Conservation (phyloP, 2,329 filamentous ascomycete genomes). For the Beauveria rudraprayagi region DNA sequence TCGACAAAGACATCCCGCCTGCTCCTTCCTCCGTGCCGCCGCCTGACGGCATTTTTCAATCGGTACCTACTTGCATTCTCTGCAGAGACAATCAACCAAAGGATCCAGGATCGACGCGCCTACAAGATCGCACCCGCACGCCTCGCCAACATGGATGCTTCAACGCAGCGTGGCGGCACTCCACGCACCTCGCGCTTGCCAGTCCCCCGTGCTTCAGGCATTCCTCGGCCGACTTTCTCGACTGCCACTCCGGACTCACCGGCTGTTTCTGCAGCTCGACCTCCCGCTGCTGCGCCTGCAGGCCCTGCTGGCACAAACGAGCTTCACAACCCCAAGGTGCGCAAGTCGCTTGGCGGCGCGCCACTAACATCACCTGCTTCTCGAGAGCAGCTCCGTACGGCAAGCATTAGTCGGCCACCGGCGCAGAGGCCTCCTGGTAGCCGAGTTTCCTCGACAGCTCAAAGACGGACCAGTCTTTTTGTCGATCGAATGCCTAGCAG, state of each 20-base stretch:
- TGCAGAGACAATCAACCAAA: no score
- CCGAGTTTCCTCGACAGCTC: slow-evolving; percentile 3
- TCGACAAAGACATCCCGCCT: not conserved
- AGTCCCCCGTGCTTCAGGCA: slow-evolving; percentile 25
- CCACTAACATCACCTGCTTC: slow-evolving; percentile 20
- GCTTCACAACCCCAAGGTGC: slow-evolving; percentile 33
- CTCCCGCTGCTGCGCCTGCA: slow-evolving; percentile 16
- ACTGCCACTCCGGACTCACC: slow-evolving; percentile 16
- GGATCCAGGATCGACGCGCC: not conserved
- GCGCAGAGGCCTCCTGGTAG: slow-evolving; percentile 13
- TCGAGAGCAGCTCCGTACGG: slow-evolving; percentile 27
- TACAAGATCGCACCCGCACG: not conserved
- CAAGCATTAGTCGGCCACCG: slow-evolving; percentile 17
- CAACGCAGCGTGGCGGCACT: slow-evolving; percentile 29
- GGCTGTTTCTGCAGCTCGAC: slow-evolving; percentile 21
- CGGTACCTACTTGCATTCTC: no score
- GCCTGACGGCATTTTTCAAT: not conserved
- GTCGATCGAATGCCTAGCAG: slow-evolving; percentile 12
- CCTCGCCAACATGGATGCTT: slow-evolving; percentile 22
- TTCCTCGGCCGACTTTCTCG: slow-evolving; percentile 22
- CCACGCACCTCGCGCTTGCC: slow-evolving; percentile 32
- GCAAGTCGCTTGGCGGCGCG: slow-evolving; percentile 21
- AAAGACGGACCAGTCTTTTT: slow-evolving; percentile 12
- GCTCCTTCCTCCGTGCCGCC: not conserved
- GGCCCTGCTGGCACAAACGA: slow-evolving; percentile 18